Percentiles rank a stretch among this genome's conserved stretches.
These are phyloP conservation scores for Penicillium canariense DNA, from an alignment of 495 filamentous ascomycete species.

Conservation along the genomic window DNA sequence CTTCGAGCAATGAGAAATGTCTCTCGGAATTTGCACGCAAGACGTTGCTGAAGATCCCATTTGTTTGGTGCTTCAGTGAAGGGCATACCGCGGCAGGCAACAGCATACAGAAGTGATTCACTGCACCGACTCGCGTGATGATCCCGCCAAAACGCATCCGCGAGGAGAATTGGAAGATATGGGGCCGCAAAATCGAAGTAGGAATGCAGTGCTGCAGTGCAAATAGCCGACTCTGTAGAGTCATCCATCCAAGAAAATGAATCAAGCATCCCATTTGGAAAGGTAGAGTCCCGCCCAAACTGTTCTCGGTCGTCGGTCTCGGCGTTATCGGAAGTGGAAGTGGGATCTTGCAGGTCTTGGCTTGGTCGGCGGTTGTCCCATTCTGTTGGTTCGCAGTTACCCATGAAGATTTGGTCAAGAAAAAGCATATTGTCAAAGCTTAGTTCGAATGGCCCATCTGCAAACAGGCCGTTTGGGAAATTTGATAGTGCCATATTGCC, in stretches of 20 bases:
- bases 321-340: not conserved
- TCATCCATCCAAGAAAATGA: not conserved
- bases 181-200: conserved; percentile 15
- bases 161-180: conserved; percentile 11
- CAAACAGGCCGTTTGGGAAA: not conserved
- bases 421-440: conserved; percentile 6
- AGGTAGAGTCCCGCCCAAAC: not conserved
- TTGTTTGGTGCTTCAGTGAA: conserved; percentile 8
- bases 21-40: conserved; percentile 9
- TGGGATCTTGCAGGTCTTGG: not conserved
- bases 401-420: conserved; percentile 13
- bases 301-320: not conserved
- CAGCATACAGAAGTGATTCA: conserved; percentile 3
- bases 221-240: not conserved
- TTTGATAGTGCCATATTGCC: too few species aligned
- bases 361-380: not conserved
- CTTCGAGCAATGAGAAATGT: conserved; percentile 1
- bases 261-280: too few species aligned
- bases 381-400: not conserved
- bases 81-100: conserved; percentile 17
- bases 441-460: not conserved
- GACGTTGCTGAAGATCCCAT: conserved; percentile 8
- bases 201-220: conserved; percentile 3
- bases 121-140: conserved; percentile 5
- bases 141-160: conserved; percentile 16